These are phyloP conservation scores for Tillandsia fasciculata DNA, from an alignment of 176 grass and related monocot species.

Conservation along the genomic window DNA sequence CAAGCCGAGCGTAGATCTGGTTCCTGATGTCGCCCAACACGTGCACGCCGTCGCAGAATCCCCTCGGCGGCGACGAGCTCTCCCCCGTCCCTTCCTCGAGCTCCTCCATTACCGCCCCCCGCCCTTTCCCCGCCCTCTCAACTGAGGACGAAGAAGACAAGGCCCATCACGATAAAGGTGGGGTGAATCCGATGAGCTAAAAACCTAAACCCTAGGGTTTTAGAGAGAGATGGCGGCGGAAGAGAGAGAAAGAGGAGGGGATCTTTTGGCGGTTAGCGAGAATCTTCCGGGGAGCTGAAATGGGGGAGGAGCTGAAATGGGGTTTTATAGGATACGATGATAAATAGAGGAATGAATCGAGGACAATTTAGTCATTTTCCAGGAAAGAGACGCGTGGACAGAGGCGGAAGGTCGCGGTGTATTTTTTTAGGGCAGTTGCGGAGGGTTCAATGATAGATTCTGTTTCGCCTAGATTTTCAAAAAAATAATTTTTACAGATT, in stretches of 20 bases:
- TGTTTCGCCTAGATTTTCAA: no score
- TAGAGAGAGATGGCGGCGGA: background rate
- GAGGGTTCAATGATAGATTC: no score
- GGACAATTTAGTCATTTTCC: background rate
- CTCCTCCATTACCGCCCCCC: conserved; percentile 6
- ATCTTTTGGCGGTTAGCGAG: conserved; percentile 11
- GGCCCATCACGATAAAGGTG: background rate
- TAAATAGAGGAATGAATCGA: background rate
- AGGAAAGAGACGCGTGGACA: background rate
- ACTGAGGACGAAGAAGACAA: background rate
- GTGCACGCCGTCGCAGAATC: conserved; percentile 17
- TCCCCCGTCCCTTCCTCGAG: conserved; percentile 58
- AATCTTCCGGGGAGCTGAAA: background rate
- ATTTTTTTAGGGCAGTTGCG: no score
- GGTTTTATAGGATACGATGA: background rate
- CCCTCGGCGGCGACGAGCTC: conserved; percentile 36
- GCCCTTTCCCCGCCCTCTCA: background rate
- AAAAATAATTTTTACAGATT: no score
- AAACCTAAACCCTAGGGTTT: background rate
- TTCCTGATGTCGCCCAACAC: conserved; percentile 23
- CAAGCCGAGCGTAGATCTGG: conserved; percentile 50
- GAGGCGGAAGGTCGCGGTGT: background rate
- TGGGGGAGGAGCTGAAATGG: background rate
- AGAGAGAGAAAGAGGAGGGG: background rate
- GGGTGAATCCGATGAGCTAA: background rate